These are phyloP conservation scores for Myrica gale DNA, from an alignment of 306 rosid species.

Conservation along the genomic window DNA sequence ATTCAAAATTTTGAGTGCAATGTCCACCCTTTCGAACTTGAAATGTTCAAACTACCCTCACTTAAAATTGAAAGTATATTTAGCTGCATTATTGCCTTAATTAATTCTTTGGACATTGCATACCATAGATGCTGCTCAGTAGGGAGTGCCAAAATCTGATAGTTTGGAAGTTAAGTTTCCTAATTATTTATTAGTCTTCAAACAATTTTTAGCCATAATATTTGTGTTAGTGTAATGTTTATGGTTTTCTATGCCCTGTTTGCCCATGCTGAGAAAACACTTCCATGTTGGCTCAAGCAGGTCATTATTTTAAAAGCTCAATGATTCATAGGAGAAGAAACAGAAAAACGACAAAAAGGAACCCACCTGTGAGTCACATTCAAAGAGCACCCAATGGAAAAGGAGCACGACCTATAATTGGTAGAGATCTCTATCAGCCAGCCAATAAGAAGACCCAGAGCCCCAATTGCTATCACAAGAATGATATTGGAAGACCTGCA, in stretches of 20 bases:
- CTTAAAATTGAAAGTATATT: no score
- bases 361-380: conserved; percentile 40
- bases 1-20: no score
- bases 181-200: no score
- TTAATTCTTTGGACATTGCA: no score
- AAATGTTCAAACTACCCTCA: no score
- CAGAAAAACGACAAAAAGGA: background rate
- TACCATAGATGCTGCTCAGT: no score
- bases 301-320: background rate
- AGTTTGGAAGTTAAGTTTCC: no score
- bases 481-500: conserved; percentile 49
- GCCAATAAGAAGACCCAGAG: conserved; percentile 46
- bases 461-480: conserved; percentile 50
- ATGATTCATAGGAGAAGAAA: background rate
- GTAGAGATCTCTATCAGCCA: conserved; percentile 51
- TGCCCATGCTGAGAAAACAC: background rate
- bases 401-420: conserved; percentile 38
- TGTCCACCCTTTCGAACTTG: no score
- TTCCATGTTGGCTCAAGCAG: background rate
- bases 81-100: no score
- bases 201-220: background rate
- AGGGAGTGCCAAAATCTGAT: no score
- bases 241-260: no score
- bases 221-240: background rate
- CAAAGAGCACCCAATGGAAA: conserved; percentile 32